Evolutionary conservation across 2,329 filamentous ascomycete species (phyloP), one percentile per base, ranked within the genome.

Genomic region (Xylaria sp.): DNA sequence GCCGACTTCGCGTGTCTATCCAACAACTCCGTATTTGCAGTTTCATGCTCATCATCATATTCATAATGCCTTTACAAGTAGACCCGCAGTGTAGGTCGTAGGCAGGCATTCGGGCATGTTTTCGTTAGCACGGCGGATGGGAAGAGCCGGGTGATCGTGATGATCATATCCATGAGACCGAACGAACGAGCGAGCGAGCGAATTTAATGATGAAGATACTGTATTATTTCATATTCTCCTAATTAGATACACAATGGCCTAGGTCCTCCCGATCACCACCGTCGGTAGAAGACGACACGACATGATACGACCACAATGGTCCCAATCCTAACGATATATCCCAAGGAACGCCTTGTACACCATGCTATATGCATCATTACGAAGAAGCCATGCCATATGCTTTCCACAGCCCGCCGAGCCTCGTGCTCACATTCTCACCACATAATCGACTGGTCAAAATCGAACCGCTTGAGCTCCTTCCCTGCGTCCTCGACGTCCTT

Each of bases 401-500:
- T 54, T 45, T 31, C 23, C 52, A 63, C 67, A 64, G 55, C 62
- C 66, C 57, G 64, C 50, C 50, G 43, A 52, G 33, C 71, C n/a
- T n/a, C n/a, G n/a, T n/a, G n/a, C n/a, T n/a, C n/a, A n/a, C n/a
- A n/a, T n/a, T 45, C 52, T 73, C 49, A 86, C 84, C 84, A 86
- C 47, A 83, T 81, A 28, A 92, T 86, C 60, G 90, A 89, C 71
- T 88, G 86, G 78, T 97, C 94, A 67, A 88, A 86, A 79, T 99
- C 95, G 78, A 99, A 99, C 71, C 95, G 83, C 70, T 86, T 86
- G 72, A 99, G 78, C 77, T 99, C 95, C 80, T 92, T 96, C 60
- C 94, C 92, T 1, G 89, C 90, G 79, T 99, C 95, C 77, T 98
- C 94, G 40, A 98, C 89, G 76, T 99, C 95, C 83, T 99, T 99